Percentiles rank a stretch among this genome's conserved stretches.
These are phyloP conservation scores for Leccinum rimulosum DNA, from an alignment of 768 basidiomycete genomes.

Conservation along the genomic window DNA sequence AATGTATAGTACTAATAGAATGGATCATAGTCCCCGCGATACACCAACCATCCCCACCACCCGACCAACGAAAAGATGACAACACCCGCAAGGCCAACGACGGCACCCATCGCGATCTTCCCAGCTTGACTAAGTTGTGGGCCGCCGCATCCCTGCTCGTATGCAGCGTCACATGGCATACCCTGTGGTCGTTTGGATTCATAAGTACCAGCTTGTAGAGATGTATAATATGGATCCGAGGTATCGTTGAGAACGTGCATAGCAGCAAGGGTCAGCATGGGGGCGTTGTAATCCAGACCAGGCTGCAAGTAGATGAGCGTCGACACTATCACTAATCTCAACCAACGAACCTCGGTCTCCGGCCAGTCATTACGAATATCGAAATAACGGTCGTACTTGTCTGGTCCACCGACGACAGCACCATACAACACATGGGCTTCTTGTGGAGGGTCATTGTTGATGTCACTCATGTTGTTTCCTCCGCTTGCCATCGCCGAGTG, in stretches of 20 bases:
- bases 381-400: constrained; percentile 70
- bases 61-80: constrained; percentile 47
- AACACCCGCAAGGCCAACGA: constrained; percentile 60
- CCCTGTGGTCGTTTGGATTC: constrained; percentile 59
- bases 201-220: constrained; percentile 66
- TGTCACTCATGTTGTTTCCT: constrained; percentile 62
- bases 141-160: constrained; percentile 49
- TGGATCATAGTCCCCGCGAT: constrained; percentile 21
- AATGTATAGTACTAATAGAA: constrained; percentile 18
- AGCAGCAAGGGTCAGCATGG: constrained; percentile 82
- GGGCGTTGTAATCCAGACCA: constrained; percentile 89
- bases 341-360: constrained; percentile 65
- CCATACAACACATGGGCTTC: constrained; percentile 84
- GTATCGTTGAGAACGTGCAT: constrained; percentile 67
- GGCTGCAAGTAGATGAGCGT: constrained; percentile 39
- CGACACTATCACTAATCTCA: not conserved
- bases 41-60: constrained; percentile 35
- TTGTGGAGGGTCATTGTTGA: constrained; percentile 68
- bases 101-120: constrained; percentile 68
- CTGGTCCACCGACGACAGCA: constrained; percentile 86
- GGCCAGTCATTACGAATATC: constrained; percentile 90
- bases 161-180: constrained; percentile 75
- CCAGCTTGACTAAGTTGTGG: constrained; percentile 55
- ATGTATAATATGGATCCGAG: constrained; percentile 76
- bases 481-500: constrained; percentile 90